phyloP scores from a whole-genome alignment of 164 flowering plant species.

The grape (Vitis vinifera) region DNA sequence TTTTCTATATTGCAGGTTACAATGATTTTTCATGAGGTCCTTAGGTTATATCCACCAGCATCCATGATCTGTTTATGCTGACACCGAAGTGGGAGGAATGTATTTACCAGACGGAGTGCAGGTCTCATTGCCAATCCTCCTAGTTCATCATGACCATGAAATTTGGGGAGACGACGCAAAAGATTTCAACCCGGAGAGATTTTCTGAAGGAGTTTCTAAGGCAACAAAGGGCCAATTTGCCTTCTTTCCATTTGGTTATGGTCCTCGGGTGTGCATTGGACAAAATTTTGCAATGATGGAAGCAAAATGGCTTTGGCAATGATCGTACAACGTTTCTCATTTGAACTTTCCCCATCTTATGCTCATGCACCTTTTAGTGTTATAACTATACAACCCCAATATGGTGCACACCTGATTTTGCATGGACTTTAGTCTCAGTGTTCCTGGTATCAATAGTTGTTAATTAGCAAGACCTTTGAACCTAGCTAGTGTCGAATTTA shows the following conservation, averaged over 20 bases:
- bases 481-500: too few relatives aligned
- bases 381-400: too few relatives aligned
- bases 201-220: conserved; percentile 18
- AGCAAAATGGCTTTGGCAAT: too few relatives aligned
- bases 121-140: conserved; percentile 3
- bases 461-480: too few relatives aligned
- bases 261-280: conserved; percentile 5
- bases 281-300: too few relatives aligned
- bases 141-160: conserved; percentile 16
- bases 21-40: conserved; percentile 6
- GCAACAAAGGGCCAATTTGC: conserved; percentile 15
- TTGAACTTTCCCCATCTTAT: too few relatives aligned
- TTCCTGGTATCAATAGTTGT: too few relatives aligned
- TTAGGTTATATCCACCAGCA: conserved; percentile 26
- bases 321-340: too few relatives aligned
- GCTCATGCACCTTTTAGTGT: too few relatives aligned
- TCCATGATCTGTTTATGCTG: neutral
- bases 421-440: too few relatives aligned
- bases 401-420: too few relatives aligned
- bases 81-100: conserved; percentile 15
- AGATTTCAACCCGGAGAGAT: conserved; percentile 26
- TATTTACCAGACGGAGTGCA: conserved; percentile 20
- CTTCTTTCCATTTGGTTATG: conserved; percentile 27
- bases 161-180: conserved; percentile 22
- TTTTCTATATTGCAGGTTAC: conserved; percentile 5